Percentiles rank a stretch among this genome's conserved stretches.
These are phyloP conservation scores for Kluyveromyces wickerhamii DNA, from an alignment of 805 yeast species.

Conservation along the genomic window DNA sequence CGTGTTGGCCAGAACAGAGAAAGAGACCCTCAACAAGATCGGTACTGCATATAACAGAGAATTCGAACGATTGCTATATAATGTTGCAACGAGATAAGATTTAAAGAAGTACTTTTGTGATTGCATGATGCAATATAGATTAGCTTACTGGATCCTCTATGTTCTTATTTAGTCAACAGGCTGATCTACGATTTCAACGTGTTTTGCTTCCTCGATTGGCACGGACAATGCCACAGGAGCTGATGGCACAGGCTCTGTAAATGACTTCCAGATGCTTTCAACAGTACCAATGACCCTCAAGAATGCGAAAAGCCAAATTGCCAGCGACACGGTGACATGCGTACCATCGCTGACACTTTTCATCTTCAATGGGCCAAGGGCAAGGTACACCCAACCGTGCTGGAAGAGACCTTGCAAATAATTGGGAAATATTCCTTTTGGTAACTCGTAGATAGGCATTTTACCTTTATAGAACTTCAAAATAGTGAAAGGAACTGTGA, in stretches of 20 bases:
- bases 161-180: neutral
- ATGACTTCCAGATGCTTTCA: constrained; percentile 30
- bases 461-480: constrained; percentile 29
- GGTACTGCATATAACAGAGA: constrained; percentile 12
- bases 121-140: too few relatives aligned
- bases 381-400: constrained; percentile 27
- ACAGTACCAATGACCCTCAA: constrained; percentile 22
- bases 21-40: constrained; percentile 8
- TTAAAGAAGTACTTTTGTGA: neutral
- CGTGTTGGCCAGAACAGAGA: constrained; percentile 9
- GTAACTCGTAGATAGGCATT: constrained; percentile 23
- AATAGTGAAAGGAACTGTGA: constrained; percentile 27
- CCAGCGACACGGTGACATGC: constrained; percentile 21
- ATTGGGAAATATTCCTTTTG: constrained; percentile 25
- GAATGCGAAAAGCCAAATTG: constrained; percentile 31
- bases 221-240: neutral
- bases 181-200: neutral
- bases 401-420: constrained; percentile 24
- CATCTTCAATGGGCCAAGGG: constrained; percentile 20
- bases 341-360: constrained; percentile 6
- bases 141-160: too few relatives aligned
- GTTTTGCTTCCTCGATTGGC: neutral
- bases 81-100: constrained; percentile 1
- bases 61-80: constrained; percentile 12
- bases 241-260: neutral